phyloP scores from a whole-genome alignment of 257 asterid species.

The Lavandula angustifolia region DNA sequence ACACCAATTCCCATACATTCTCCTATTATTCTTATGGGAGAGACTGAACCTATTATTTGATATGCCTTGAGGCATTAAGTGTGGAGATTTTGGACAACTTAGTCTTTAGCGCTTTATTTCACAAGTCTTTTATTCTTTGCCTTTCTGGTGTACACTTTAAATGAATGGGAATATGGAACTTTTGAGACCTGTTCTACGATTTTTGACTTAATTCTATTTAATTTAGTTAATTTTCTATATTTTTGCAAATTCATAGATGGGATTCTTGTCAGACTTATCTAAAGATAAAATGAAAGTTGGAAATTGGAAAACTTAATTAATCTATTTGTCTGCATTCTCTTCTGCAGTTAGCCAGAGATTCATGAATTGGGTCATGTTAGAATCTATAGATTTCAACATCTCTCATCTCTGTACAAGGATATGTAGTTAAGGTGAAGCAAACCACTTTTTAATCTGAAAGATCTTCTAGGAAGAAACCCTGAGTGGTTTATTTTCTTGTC shows the following conservation, averaged over 20 bases:
- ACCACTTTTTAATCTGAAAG: slow-evolving; percentile 14
- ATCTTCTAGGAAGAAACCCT: slow-evolving; percentile 1
- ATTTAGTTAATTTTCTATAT: slow-evolving; percentile 7
- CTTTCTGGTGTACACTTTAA: not conserved
- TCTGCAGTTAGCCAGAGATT: slow-evolving; percentile 20
- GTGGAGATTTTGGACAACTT: not conserved
- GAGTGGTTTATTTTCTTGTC: not conserved
- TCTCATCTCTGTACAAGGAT: not conserved
- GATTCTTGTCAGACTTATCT: slow-evolving; percentile 1
- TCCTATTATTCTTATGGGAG: slow-evolving; percentile 1
- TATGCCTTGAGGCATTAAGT: not conserved
- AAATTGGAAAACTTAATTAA: not conserved
- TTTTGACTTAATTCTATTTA: not conserved
- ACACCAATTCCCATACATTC: not conserved
- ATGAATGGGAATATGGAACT: not conserved
- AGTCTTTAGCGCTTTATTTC: not conserved
- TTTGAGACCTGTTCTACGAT: not conserved
- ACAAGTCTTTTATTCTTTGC: not conserved
- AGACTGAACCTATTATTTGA: slow-evolving; percentile 3
- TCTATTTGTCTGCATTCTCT: slow-evolving; percentile 17
- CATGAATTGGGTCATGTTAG: slow-evolving; percentile 20
- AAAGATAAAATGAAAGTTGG: slow-evolving; percentile 2
- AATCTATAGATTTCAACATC: not conserved
- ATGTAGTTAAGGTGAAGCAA: not conserved
- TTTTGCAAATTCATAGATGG: slow-evolving; percentile 9